Conservation (phyloP, 345 rosid species). For the Citrus mangshanensis region DNA sequence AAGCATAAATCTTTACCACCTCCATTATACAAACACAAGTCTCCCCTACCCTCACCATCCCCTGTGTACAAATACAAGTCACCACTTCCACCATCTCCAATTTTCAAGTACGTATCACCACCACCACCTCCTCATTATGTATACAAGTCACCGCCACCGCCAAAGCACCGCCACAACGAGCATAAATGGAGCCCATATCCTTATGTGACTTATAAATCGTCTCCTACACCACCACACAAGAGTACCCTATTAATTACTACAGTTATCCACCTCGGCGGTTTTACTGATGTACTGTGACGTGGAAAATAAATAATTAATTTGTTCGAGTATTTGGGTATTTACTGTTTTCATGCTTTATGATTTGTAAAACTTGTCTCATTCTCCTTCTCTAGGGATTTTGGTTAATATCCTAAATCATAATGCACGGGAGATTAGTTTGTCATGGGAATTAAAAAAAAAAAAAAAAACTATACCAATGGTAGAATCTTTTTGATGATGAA, state of each 20-base stretch:
- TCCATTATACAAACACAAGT: no score
- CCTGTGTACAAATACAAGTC: no score
- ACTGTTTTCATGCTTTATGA: neutral
- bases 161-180: neutral
- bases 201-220: neutral
- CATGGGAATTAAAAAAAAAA: neutral
- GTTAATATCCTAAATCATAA: neutral
- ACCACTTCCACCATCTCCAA: no score
- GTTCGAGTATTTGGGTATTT: neutral
- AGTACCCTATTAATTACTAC: neutral
- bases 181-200: constrained; percentile 7
- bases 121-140: neutral
- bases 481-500: no score
- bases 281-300: neutral
- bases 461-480: neutral
- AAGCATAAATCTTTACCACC: neutral
- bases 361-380: neutral
- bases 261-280: neutral
- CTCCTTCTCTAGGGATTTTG: neutral
- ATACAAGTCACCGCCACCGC: neutral
- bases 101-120: neutral
- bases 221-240: neutral
- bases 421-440: no score
- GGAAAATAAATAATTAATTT: neutral
- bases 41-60: no score